Evolutionary conservation across 495 filamentous ascomycete species (phyloP).

Genomic region (Penicillium tannophilum): DNA sequence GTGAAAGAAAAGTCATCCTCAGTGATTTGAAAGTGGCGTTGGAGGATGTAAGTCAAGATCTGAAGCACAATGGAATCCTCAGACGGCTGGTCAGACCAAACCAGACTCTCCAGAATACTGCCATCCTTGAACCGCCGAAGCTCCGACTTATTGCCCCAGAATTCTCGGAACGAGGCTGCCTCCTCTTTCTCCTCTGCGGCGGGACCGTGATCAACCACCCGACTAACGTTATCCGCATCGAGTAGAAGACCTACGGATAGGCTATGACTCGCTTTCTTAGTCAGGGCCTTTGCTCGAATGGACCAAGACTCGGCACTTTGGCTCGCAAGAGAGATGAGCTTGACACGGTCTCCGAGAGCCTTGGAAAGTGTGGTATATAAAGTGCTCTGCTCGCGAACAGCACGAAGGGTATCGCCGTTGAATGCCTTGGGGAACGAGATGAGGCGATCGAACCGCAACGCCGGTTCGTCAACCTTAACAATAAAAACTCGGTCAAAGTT

Average conservation of each 20-base stretch:
- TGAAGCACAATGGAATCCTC: slow-evolving; percentile 70
- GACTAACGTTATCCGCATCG: slow-evolving; percentile 66
- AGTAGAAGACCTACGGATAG: slow-evolving; percentile 70
- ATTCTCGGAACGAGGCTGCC: slow-evolving; percentile 47
- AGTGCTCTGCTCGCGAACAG: slow-evolving; percentile 32
- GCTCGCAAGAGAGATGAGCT: slow-evolving; percentile 59
- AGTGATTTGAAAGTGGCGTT: slow-evolving; percentile 60
- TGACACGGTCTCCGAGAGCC: slow-evolving; percentile 75
- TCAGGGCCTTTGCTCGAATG: slow-evolving; percentile 27
- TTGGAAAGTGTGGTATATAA: slow-evolving; percentile 63
- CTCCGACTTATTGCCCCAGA: slow-evolving; percentile 59
- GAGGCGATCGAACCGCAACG: slow-evolving; percentile 71
- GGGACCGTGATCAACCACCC: slow-evolving; percentile 84
- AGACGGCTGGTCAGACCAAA: slow-evolving; percentile 71
- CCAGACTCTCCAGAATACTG: slow-evolving; percentile 64
- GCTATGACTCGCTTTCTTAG: slow-evolving; percentile 26
- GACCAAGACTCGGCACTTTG: slow-evolving; percentile 42
- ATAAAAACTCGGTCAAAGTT: slow-evolving; percentile 86
- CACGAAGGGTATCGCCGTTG: slow-evolving; percentile 32
- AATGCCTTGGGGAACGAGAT: slow-evolving; percentile 35
- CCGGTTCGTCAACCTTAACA: slow-evolving; percentile 63
- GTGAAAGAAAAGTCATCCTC: slow-evolving; percentile 57
- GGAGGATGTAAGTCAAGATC: slow-evolving; percentile 73
- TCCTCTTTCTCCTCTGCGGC: slow-evolving; percentile 69
- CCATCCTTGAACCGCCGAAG: slow-evolving; percentile 58